Evolutionary conservation across 306 rosid species (phyloP), one percentile per base, ranked within the genome.

Genomic region (Pyrus pyrifolia): DNA sequence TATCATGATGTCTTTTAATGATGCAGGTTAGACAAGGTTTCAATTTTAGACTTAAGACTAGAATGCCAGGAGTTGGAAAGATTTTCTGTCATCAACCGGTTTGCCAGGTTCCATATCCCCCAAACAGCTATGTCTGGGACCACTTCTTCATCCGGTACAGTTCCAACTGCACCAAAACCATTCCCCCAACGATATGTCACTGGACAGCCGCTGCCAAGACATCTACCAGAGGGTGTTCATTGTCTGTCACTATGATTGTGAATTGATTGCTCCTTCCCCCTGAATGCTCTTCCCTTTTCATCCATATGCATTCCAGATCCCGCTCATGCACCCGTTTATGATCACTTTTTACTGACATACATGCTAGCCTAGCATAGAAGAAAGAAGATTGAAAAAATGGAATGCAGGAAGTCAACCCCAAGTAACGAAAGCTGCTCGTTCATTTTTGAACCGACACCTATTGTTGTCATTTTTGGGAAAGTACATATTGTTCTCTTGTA

Each of bases 51-150:
- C 45, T 10, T 85, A 55, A 76, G 79, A 82, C 71, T 85, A 67
- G 91, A 87, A 73, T 85, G 83, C 52, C 82, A 83, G 78, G 91
- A 87, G 70, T 83, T 87, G 86, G 91, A 87, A 81, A 86, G 82
- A 79, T 78, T 85, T 76, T 85, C 87, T 30, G 85, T 87, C 57
- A 83, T 87, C 68, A 83, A 87, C 79, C 91, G 91, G 11, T 87
- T 85, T 76, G 91, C 91, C 23, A 85, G 71, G 84, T 87, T 87
- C 83, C 91, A 87, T 49, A 57, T 80, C 38, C 83, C 89, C 55
- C 87, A 67, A 71, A 77, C 83, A 42, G 87, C 83, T 70, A 27
- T 66, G 64, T 73, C 90, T 33, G 79, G 83, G 59, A 71, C 68
- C 71, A 23, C 86, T 52, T 79, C 90, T 73, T 79, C 83, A 59